These are phyloP conservation scores for Candida caryicola DNA, from an alignment of 805 yeast species.

Conservation along the genomic window DNA sequence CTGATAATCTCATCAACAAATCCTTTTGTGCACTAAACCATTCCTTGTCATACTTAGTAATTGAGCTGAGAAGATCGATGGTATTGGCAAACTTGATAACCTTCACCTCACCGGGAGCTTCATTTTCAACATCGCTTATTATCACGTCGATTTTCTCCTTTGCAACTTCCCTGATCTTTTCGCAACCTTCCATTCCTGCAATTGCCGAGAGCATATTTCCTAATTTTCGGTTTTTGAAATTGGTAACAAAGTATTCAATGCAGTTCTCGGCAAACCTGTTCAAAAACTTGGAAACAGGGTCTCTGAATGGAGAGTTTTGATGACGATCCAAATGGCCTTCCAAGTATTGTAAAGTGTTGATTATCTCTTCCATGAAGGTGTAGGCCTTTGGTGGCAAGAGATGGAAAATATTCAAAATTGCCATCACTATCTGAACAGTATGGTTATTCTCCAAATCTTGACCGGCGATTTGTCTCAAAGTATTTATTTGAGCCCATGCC, in stretches of 20 bases:
- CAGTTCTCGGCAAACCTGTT: conserved; percentile 79
- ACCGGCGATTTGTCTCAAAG: conserved; percentile 70
- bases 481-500: conserved; percentile 91
- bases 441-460: conserved; percentile 78
- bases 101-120: conserved; percentile 50
- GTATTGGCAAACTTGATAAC: conserved; percentile 70
- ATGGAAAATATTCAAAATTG: conserved; percentile 88
- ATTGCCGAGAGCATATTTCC: conserved; percentile 70
- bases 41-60: conserved; percentile 43
- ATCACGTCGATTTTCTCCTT: conserved; percentile 51
- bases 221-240: conserved; percentile 59
- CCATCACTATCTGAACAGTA: conserved; percentile 82
- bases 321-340: conserved; percentile 84
- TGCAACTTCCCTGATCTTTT: conserved; percentile 54
- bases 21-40: conserved; percentile 45
- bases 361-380: conserved; percentile 84
- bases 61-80: conserved; percentile 59
- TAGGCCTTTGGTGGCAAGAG: conserved; percentile 88
- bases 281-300: conserved; percentile 84
- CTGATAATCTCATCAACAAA: conserved; percentile 41
- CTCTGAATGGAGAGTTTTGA: conserved; percentile 83
- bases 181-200: conserved; percentile 52
- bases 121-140: conserved; percentile 46
- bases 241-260: conserved; percentile 62
- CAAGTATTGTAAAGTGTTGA: conserved; percentile 69